Evolutionary conservation across 805 yeast species (phyloP).

Genomic region (Saccharomycodes ludwigii): DNA sequence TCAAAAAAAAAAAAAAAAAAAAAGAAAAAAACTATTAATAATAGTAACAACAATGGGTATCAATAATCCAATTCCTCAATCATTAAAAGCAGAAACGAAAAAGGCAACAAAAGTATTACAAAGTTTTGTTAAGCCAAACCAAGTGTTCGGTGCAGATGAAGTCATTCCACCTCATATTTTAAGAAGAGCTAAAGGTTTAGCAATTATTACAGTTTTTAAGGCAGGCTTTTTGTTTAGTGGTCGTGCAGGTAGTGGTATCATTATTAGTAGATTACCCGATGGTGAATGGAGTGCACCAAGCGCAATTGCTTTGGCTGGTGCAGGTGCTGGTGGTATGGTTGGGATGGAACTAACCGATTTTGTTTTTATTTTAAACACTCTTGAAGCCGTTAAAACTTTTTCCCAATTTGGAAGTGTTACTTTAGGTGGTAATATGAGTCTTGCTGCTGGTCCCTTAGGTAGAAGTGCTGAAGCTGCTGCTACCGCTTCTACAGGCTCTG

Average conservation of each 20-base stretch:
- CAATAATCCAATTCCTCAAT: constrained; percentile 91
- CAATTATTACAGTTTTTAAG: constrained; percentile 83
- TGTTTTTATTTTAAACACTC: constrained; percentile 79
- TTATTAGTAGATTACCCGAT: constrained; percentile 87
- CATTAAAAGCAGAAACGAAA: constrained; percentile 72
- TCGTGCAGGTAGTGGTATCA: constrained; percentile 93
- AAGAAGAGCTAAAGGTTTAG: constrained; percentile 85
- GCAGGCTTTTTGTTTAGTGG: constrained; percentile 96
- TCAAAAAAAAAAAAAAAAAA: constrained; percentile 1
- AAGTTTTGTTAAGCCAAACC: constrained; percentile 90
- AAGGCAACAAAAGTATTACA: constrained; percentile 90
- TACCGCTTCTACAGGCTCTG: constrained; percentile 74
- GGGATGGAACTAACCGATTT: constrained; percentile 96
- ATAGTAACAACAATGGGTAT: constrained; percentile 42
- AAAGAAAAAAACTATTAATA: neutral
- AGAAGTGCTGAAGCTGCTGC: constrained; percentile 97
- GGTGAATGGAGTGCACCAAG: constrained; percentile 97
- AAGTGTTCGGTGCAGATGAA: constrained; percentile 75
- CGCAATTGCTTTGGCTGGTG: constrained; percentile 92
- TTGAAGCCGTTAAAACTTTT: constrained; percentile 84
- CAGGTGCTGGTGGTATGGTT: constrained; percentile 96
- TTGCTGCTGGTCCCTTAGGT: constrained; percentile 97
- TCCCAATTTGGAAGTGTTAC: constrained; percentile 92
- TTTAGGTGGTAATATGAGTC: constrained; percentile 86
- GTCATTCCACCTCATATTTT: constrained; percentile 84